Evolutionary conservation across 257 asterid genomes (phyloP), one percentile per base, ranked within the genome.

Genomic region (Solanum sparsipilum): DNA sequence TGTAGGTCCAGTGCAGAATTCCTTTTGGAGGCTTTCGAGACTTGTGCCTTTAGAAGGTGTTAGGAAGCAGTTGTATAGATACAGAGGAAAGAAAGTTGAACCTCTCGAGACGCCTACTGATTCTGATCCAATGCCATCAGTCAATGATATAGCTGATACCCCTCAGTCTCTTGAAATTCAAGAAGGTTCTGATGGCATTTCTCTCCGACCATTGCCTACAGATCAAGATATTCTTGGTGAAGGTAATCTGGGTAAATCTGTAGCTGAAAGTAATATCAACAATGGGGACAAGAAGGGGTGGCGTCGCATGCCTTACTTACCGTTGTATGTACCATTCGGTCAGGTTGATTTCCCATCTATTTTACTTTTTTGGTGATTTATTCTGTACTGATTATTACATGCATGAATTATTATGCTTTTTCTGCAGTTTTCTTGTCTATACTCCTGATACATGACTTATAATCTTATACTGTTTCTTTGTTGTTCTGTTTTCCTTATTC

Each of bases 281-380:
- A 84, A 86, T 32, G 94, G 90, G 90, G 93, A 93, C 87, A 94
- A 90, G 94, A 92, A 88, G 88, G 87, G 93, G 74, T 95, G 99
- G 98, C 95, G 92, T 83, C 90, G 91, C 73, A 92, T 97, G 75
- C 99, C 99, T 90, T 93, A 97, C 76, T 94, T 97, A 87, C 99
- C 99, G 31, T 97, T 98, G 81, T 97, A 97, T 92, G 97, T 97
- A 75, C 99, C 99, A 81, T 97, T 97, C 87, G 99, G 99, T 84
- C 98, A 97, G 92, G 99, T 97, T 91, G 68, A 75, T 84, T 83
- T 20, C 56, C 65, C 68, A 81, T 81, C 68, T 29, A 27, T 46
- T 29, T 81, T 46, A 4, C 41, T 46, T 15, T 46, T 39, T 81
- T 15, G 36, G 85, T 81, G 41, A 38, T 81, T 46, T 29, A 81